Evolutionary conservation across 2,329 filamentous ascomycete species (phyloP).

Genomic region (Volutella citrinella): DNA sequence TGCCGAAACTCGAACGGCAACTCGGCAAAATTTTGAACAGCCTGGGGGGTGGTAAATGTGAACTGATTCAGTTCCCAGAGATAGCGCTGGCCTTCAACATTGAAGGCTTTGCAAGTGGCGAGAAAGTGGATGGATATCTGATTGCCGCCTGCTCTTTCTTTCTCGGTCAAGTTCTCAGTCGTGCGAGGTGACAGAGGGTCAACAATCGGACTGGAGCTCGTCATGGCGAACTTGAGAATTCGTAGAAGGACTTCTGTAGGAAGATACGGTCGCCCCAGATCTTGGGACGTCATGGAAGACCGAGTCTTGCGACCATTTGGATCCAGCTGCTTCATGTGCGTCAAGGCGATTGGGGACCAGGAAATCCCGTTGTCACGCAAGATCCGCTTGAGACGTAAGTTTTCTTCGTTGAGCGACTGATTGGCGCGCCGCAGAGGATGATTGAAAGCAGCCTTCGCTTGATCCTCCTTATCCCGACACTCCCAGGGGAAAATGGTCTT

Average conservation of each 20-base stretch:
- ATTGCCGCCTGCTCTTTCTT: constrained; percentile 42
- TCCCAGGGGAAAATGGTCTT: constrained; percentile 44
- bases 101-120: constrained; percentile 47
- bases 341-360: constrained; percentile 42
- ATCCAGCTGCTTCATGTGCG: constrained; percentile 29
- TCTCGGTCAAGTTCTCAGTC: constrained; percentile 40
- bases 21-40: constrained; percentile 48
- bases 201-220: constrained; percentile 47
- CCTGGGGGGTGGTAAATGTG: constrained; percentile 50
- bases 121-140: constrained; percentile 53
- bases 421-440: constrained; percentile 47
- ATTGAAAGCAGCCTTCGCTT: constrained; percentile 46
- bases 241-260: constrained; percentile 52
- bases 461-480: constrained; percentile 50
- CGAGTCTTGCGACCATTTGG: constrained; percentile 32
- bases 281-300: constrained; percentile 26
- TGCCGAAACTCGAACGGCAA: constrained; percentile 41
- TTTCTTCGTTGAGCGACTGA: constrained; percentile 45
- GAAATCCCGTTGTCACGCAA: constrained; percentile 51
- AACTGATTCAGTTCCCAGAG: constrained; percentile 54
- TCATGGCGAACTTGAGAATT: constrained; percentile 50
- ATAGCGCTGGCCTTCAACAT: constrained; percentile 46
- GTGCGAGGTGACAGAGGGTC: constrained; percentile 49
- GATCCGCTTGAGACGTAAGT: constrained; percentile 47
- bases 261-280: constrained; percentile 38